Evolutionary conservation across 2,329 filamentous ascomycete species (phyloP), one percentile per base, ranked within the genome.

Genomic region (Nothophoma quercina): DNA sequence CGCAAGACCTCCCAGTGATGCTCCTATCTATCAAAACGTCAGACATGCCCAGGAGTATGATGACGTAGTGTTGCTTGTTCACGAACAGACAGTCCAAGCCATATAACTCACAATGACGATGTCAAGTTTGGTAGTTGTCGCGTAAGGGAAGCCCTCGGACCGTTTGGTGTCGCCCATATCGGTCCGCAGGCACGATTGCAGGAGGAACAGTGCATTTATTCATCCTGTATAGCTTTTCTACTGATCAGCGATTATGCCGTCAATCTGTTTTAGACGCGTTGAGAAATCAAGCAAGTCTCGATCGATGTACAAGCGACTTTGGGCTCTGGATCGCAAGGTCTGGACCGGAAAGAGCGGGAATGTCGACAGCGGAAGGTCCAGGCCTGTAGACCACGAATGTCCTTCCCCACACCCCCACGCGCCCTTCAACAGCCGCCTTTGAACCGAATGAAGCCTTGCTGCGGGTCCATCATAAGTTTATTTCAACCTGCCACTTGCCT

Each of bases 1-100:
- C 26, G 61, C 63, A 34, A 72, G 54, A 3, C 67, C 69, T 12
- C 65, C 63, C 22, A 71, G 49, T 2, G 68, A 72, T 2, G 65
- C 68, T 30, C 70, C 69, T 39, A 69, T 60, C 68, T 72, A 41
- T 36, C 15, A 22, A 12, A 4, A 9, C 12, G 42, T 60, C 23
- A 63, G 43, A 21, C 9, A 7, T 33, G n/a, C 21, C 40, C 29
- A 19, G 9, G 12, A 28, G 10, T 19, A 16, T 10, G 5, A 48
- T 56, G 44, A 53, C 35, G 44, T 56, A 46, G 5, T 22, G 2
- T n/a, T 6, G 22, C 5, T 15, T 19, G 16, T 13, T 22, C 26
- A 9, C 13, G 33, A n/a, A n/a, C 42, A 25, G 29, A 16, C 15
- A 19, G 2, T 21, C 7, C 4, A 29, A 33, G 15, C 8, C n/a